phyloP scores from a whole-genome alignment of 1,284 basidiomycete species.

The Rhodotorula sp. region DNA sequence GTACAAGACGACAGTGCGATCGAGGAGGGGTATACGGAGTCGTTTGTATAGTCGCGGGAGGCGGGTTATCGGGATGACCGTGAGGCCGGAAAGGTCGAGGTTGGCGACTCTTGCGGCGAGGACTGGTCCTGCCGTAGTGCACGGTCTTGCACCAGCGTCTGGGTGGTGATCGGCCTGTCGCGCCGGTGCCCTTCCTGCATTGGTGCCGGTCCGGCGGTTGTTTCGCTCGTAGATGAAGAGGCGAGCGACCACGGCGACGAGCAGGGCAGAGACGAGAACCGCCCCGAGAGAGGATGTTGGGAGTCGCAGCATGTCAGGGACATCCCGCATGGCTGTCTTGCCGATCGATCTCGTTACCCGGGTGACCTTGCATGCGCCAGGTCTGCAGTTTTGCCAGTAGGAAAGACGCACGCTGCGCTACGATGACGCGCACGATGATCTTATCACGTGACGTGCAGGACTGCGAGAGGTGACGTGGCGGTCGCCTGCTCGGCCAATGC shows the following conservation, averaged over 20 bases:
- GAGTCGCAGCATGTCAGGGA: neutral
- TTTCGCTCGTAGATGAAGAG: neutral
- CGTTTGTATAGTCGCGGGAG: slow-evolving; percentile 19
- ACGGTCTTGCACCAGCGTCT: neutral
- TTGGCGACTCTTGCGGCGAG: slow-evolving; percentile 13
- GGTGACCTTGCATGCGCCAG: no score
- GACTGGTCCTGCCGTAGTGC: slow-evolving; percentile 9
- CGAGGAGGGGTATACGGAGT: slow-evolving; percentile 6
- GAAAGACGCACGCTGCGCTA: no score
- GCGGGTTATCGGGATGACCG: slow-evolving; percentile 25
- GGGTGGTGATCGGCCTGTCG: neutral
- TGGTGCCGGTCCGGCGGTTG: neutral
- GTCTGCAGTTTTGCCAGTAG: no score
- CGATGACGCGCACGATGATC: no score
- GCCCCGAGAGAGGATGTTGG: neutral
- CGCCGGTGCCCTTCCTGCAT: neutral
- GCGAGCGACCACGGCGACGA: neutral
- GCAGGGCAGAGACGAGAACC: neutral
- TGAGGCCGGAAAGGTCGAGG: slow-evolving; percentile 26
- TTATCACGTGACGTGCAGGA: no score
- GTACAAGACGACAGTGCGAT: neutral
- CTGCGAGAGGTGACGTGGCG: no score
- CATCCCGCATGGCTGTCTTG: neutral
- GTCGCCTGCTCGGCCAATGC: no score
- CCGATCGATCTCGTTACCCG: neutral